A percentile compares a stretch with the other conserved stretches of the same genome.
phyloP scores from a whole-genome alignment of 768 basidiomycete species.

The Tylopilus rubrobrunneus region DNA sequence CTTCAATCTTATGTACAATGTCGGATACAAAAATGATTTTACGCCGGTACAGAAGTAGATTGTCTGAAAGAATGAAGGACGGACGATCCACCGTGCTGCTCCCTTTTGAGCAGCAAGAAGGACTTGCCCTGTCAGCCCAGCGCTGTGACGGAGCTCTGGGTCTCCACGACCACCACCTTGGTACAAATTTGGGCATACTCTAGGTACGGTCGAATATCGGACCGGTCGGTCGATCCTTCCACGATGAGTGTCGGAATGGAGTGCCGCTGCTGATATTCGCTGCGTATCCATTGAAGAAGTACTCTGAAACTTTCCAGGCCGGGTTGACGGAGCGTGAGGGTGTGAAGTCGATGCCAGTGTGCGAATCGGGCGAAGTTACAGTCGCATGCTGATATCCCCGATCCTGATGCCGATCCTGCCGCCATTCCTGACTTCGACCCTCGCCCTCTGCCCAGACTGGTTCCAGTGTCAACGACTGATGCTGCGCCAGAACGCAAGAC shows the following conservation, averaged over 20 bases:
- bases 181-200: slow-evolving; percentile 9
- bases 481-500: slow-evolving; percentile 11
- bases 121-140: neutral
- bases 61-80: neutral
- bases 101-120: neutral
- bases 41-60: neutral
- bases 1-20: neutral
- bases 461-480: neutral
- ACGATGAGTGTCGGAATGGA: slow-evolving; percentile 15
- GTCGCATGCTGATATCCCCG: neutral
- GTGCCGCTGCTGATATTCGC: slow-evolving; percentile 9
- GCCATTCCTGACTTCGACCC: neutral
- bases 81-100: neutral
- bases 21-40: neutral
- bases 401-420: neutral
- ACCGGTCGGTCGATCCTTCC: slow-evolving; percentile 13
- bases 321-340: slow-evolving; percentile 21
- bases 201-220: slow-evolving; percentile 17
- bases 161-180: slow-evolving; percentile 14
- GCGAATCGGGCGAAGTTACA: slow-evolving; percentile 5
- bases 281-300: no score
- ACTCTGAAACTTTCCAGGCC: no score
- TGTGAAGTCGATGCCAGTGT: slow-evolving; percentile 18
- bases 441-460: neutral
- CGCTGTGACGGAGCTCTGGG: neutral